phyloP scores from a whole-genome alignment of 2,329 filamentous ascomycete species.

The Aspergillus sp. region DNA sequence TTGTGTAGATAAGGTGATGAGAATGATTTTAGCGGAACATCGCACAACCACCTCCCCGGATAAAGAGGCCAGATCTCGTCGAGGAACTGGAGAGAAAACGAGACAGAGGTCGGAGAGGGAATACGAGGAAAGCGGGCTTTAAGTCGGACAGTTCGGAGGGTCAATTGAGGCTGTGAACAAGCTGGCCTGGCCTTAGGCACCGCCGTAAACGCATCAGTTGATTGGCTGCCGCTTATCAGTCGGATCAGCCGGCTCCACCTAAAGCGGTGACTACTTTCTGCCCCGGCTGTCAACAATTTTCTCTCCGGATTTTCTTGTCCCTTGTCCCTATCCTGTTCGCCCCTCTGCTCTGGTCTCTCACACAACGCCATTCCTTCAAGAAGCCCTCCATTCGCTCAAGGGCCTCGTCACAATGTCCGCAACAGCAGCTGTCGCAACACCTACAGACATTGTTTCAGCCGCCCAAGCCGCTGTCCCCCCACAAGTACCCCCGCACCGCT shows the following conservation, averaged over 20 bases:
- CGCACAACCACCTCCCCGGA: background rate
- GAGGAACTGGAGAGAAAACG: background rate
- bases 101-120: background rate
- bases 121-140: conserved; percentile 12
- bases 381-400: background rate
- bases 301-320: conserved; percentile 4
- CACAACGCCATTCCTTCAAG: background rate
- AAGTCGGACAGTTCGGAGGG: background rate
- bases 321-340: background rate
- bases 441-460: conserved; percentile 36
- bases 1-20: background rate
- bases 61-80: conserved; percentile 6
- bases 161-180: conserved; percentile 19
- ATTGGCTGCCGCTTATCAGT: conserved; percentile 14
- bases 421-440: conserved; percentile 19
- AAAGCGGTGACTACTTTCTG: conserved; percentile 6
- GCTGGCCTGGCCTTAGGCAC: conserved; percentile 17
- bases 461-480: conserved; percentile 53
- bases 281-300: conserved; percentile 6
- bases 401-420: conserved; percentile 16
- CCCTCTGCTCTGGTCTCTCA: background rate
- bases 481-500: conserved; percentile 63
- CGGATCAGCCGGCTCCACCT: background rate
- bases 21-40: conserved; percentile 3
- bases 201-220: background rate